Base-by-base conservation (phyloP, 1,284 basidiomycete genomes). In the Ganoderma lingzhi region DNA sequence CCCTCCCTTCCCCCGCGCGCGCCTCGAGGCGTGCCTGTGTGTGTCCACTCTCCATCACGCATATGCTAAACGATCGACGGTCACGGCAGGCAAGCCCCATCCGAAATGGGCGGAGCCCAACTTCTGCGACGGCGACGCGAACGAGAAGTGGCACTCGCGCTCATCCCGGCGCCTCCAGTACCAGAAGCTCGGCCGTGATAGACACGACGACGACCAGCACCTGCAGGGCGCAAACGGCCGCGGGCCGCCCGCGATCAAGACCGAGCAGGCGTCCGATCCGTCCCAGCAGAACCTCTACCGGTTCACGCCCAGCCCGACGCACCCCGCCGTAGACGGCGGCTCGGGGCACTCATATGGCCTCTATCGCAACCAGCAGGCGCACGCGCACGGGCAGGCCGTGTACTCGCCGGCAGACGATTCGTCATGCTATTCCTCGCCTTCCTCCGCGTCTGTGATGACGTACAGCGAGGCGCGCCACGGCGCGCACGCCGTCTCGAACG, bases 101-200 rank as follows among this genome's bases (percentile, higher is more conserved):
- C 93, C 92, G 65, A 89, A 91, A 56, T 93, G 92, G 92, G 92
- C 93, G 12, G 92, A 93, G 73, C 86, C 85, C 74, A 89, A 84
- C 81, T 92, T 92, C 79, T 88, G 90, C 70, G 90, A 93, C 73
- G 91, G 91, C 30, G 92, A 93, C 78, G 88, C 90, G 3, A 89
- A 88, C 74, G 92, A 93, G 80, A 91, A 92, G 78, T 93, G 92
- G 92, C 92, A 93, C 78, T 93, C 92, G n/a, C 87, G 92, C 61
- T 91, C 92, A 2, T 86, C 89, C n/a, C 91, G 92, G 78, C 80
- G 81, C 2, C 72, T 76, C 0, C 77, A 77, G 66, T 75, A 77
- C 64, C 79, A 77, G 64, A 76, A 78, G 72, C 58, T 65, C 62
- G 32, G 72, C 62, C 69, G 77, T 62, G 72, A 78, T 66, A 64